Conservation (phyloP, 2,329 filamentous ascomycete genomes). For the Paraphoma chrysanthemicola region DNA sequence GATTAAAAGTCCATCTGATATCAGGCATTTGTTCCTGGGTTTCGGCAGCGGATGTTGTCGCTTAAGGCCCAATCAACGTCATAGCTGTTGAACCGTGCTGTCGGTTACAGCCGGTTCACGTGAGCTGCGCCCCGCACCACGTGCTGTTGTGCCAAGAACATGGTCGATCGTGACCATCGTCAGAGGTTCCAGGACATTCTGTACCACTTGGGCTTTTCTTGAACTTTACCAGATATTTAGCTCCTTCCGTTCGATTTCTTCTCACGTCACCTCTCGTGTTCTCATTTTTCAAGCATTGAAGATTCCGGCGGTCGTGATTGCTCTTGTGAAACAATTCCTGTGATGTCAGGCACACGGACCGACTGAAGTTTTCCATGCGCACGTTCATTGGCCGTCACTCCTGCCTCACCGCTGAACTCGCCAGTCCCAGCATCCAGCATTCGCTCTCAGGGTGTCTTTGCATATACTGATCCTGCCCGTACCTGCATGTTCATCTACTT, state of each 20-base stretch:
- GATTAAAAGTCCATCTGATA: slow-evolving; percentile 25
- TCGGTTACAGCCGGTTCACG: not conserved
- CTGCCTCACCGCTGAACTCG: slow-evolving; percentile 25
- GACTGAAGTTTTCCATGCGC: slow-evolving; percentile 32
- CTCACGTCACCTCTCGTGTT: not conserved
- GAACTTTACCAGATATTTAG: not conserved
- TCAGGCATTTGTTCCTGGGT: slow-evolving; percentile 1
- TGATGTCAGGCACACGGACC: slow-evolving; percentile 42
- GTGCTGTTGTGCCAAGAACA: slow-evolving; percentile 15
- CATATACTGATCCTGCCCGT: not conserved
- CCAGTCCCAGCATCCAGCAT: not conserved
- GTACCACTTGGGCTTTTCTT: not conserved
- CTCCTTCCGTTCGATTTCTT: slow-evolving; percentile 5
- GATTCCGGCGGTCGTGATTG: slow-evolving; percentile 6
- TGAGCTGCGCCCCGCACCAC: slow-evolving; percentile 4
- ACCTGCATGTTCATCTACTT: not conserved
- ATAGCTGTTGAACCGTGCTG: slow-evolving; percentile 3
- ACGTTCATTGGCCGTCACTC: slow-evolving; percentile 29
- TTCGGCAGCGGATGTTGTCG: slow-evolving; percentile 12
- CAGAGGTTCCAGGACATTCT: slow-evolving; percentile 10
- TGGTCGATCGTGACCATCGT: slow-evolving; percentile 19
- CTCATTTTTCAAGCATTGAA: slow-evolving; percentile 1
- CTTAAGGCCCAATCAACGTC: slow-evolving; percentile 17
- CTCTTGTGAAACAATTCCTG: slow-evolving; percentile 12
- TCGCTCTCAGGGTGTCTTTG: not conserved